Evolutionary conservation across 2,329 filamentous ascomycete genomes (phyloP).

Genomic region (Aspergillus chevalieri): DNA sequence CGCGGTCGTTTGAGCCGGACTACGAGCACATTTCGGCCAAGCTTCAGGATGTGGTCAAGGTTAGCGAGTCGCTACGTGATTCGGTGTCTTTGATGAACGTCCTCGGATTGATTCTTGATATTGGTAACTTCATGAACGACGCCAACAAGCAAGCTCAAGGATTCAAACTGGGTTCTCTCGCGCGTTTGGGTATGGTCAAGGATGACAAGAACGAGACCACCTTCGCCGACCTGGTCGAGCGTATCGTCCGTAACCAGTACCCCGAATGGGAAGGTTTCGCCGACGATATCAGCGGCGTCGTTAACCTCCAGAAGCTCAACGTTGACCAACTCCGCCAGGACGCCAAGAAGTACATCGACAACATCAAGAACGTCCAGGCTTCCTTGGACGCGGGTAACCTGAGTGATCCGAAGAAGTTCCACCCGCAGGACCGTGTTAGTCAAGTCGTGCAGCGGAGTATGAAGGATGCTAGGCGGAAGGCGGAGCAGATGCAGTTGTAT

Average conservation of each 20-base stretch:
- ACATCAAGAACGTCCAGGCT: slow-evolving; percentile 86
- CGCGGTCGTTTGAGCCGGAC: slow-evolving; percentile 74
- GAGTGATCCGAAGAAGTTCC: slow-evolving; percentile 95
- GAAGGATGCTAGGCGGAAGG: slow-evolving; percentile 94
- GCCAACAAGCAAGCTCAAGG: slow-evolving; percentile 96
- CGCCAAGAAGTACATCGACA: slow-evolving; percentile 87
- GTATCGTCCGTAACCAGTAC: slow-evolving; percentile 93
- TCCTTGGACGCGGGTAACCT: slow-evolving; percentile 90
- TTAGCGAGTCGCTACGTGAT: slow-evolving; percentile 83
- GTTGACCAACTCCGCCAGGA: slow-evolving; percentile 85
- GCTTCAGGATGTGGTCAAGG: slow-evolving; percentile 75
- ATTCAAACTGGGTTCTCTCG: slow-evolving; percentile 94
- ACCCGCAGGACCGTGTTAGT: slow-evolving; percentile 89
- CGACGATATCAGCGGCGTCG: slow-evolving; percentile 74
- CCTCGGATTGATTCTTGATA: slow-evolving; percentile 88
- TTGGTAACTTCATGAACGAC: slow-evolving; percentile 99
- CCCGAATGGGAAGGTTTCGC: slow-evolving; percentile 89
- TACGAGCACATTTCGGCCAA: slow-evolving; percentile 88
- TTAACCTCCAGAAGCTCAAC: slow-evolving; percentile 81
- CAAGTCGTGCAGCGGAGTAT: slow-evolving; percentile 87
- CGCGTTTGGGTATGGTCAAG: slow-evolving; percentile 92
- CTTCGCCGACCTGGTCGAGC: slow-evolving; percentile 90
- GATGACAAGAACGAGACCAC: slow-evolving; percentile 98
- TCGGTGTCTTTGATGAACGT: slow-evolving; percentile 95
- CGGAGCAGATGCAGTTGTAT: slow-evolving; percentile 90